Base-by-base conservation (phyloP, 306 rosid genomes). In the Cajanus cajan region DNA sequence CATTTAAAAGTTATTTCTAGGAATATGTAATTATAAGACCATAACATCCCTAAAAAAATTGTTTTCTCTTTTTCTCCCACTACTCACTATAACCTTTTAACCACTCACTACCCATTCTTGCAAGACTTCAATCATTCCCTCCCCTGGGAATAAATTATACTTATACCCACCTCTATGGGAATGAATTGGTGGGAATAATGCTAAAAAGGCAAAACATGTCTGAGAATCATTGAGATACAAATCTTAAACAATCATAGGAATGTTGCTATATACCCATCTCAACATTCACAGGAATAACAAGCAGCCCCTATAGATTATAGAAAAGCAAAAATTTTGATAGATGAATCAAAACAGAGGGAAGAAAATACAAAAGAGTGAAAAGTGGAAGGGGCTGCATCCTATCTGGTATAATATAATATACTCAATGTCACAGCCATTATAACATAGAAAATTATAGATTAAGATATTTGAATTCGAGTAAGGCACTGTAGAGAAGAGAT, bases 401-500 rank as follows among this genome's bases (percentile, higher is more conserved):
- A 10, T 77, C 8, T 15, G 28, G 39, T 19, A 78, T 58, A 69
- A 9, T 34, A 78, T 58, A 69, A 9, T 34, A 79, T 71, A 71
- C 21, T 19, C 25, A 62, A 71, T 61, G 28, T 0, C 44, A 71
- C 12, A 63, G 18, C 14, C 11, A 52, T 45, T n/a, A 21, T 45
- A 61, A 25, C 67, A 47, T 34, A 61, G 24, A 45, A 44, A 62
- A 2, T 5, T 18, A 64, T 21, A 4, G 33, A 24, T 57, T 15
- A 4, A 14, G 25, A 55, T 34, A 13, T 51, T 10, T 8, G 51
- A 45, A 45, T 47, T 10, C 63, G 8, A 36, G 15, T 55, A 54
- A 54, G 39, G 3, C 52, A 37, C 12, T 54, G 78, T 3, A 72
- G 37, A 54, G 10, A 52, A 3, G n/a, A 73, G 39, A 55, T 39